Percentiles rank a stretch among this genome's conserved stretches.
Evolutionary conservation across 257 asterid genomes (phyloP).

Genomic region (Solanum sparsipilum): DNA sequence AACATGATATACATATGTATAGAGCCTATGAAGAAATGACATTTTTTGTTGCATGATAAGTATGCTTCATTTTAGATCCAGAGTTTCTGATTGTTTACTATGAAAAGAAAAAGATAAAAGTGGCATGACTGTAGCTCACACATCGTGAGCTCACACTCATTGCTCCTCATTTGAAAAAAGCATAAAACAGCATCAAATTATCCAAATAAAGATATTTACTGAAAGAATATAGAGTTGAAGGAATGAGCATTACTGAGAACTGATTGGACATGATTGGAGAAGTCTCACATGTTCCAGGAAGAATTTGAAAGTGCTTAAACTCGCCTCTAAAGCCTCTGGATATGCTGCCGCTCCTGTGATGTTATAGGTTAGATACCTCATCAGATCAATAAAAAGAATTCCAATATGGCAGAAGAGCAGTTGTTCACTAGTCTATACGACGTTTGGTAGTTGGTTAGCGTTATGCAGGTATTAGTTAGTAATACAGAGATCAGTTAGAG

Average conservation of each 20-base stretch:
- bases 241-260: slow-evolving; percentile 65
- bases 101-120: background rate
- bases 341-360: slow-evolving; percentile 95
- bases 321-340: slow-evolving; percentile 99
- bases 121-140: background rate
- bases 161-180: background rate
- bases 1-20: background rate
- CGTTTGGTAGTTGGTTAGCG: background rate
- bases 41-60: background rate
- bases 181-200: background rate
- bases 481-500: background rate
- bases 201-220: slow-evolving; percentile 2
- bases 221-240: slow-evolving; percentile 4
- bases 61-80: background rate
- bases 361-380: slow-evolving; percentile 6
- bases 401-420: background rate
- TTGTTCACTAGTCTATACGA: background rate
- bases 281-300: slow-evolving; percentile 92
- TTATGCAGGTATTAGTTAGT: background rate
- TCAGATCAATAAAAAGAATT: background rate
- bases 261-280: slow-evolving; percentile 98
- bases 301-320: slow-evolving; percentile 83
- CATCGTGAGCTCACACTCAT: background rate
- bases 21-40: background rate
- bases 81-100: background rate